These are phyloP conservation scores for Fusarium circinatum DNA, from an alignment of 2,329 filamentous ascomycete genomes.

Conservation along the genomic window DNA sequence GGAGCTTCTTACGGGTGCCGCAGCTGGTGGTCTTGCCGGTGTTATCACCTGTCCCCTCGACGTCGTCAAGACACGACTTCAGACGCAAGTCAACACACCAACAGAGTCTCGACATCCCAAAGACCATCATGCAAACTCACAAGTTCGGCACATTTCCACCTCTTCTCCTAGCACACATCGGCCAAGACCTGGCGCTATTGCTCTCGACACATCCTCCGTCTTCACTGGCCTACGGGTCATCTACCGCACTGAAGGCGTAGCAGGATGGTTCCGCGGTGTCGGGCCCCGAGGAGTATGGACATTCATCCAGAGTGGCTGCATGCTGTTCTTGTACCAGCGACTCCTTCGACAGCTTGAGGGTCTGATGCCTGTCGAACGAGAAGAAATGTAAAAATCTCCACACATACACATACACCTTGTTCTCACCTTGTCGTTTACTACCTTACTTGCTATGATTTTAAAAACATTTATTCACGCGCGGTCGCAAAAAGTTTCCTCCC, in stretches of 20 bases:
- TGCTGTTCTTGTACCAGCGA: constrained; percentile 95
- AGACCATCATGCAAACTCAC: constrained; percentile 53
- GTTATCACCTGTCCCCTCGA: constrained; percentile 96
- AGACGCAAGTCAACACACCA: constrained; percentile 79
- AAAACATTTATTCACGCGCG: constrained; percentile 3
- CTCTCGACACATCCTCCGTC: constrained; percentile 89
- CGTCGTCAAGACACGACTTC: constrained; percentile 95
- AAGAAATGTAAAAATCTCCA: constrained; percentile 42
- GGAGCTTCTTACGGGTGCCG: constrained; percentile 89
- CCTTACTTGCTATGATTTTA: constrained; percentile 30
- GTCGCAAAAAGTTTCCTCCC: constrained; percentile 14
- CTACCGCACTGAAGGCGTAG: constrained; percentile 87
- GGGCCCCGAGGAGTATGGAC: constrained; percentile 96
- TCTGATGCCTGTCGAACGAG: constrained; percentile 49
- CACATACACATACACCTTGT: constrained; percentile 20
- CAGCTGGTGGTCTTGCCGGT: constrained; percentile 90
- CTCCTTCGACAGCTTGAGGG: constrained; percentile 80
- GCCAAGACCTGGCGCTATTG: constrained; percentile 79
- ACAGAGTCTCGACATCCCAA: constrained; percentile 43
- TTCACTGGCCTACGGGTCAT: constrained; percentile 85
- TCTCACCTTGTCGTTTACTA: constrained; percentile 34
- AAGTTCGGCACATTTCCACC: constrained; percentile 84
- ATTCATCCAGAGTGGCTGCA: constrained; percentile 94
- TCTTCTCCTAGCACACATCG: constrained; percentile 88
- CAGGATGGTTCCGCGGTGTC: constrained; percentile 93